Percentiles rank a stretch among this genome's conserved stretches.
These are phyloP conservation scores for Flammula alnicola DNA, from an alignment of 1,284 basidiomycete species.

Conservation along the genomic window DNA sequence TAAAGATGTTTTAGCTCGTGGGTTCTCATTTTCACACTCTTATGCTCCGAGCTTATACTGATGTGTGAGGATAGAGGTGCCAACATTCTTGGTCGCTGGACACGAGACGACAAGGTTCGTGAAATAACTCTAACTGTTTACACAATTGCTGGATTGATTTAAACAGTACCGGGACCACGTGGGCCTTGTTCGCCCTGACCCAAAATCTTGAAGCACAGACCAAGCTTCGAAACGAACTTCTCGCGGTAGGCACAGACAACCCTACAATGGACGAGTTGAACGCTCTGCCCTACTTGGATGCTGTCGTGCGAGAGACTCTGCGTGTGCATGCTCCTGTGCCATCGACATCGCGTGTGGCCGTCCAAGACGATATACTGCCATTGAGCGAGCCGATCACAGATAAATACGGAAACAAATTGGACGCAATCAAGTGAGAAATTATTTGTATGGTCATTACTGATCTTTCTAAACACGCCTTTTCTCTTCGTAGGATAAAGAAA, in stretches of 20 bases:
- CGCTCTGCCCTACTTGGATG: slow-evolving; percentile 63
- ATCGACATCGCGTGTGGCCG: slow-evolving; percentile 52
- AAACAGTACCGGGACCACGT: slow-evolving; percentile 58
- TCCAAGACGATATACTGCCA: slow-evolving; percentile 64
- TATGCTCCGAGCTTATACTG: slow-evolving; percentile 26
- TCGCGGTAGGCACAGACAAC: slow-evolving; percentile 51
- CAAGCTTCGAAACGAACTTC: slow-evolving; percentile 73
- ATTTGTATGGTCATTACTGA: background rate
- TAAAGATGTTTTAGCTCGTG: slow-evolving; percentile 77
- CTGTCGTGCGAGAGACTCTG: slow-evolving; percentile 72
- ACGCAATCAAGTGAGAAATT: slow-evolving; percentile 39
- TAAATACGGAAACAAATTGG: slow-evolving; percentile 38
- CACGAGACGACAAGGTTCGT: slow-evolving; percentile 77
- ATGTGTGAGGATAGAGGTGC: slow-evolving; percentile 47
- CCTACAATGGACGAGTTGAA: slow-evolving; percentile 67
- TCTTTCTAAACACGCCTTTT: too few relatives aligned
- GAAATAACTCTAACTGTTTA: background rate
- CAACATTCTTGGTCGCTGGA: slow-evolving; percentile 69
- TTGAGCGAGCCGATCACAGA: slow-evolving; percentile 48
- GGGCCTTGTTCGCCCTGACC: slow-evolving; percentile 70
- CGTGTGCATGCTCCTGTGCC: slow-evolving; percentile 69
- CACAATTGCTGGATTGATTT: background rate
- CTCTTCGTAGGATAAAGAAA: slow-evolving; percentile 39
- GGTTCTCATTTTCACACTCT: slow-evolving; percentile 33
- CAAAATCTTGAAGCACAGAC: slow-evolving; percentile 59